These are phyloP conservation scores for Raffaelea ambrosiae DNA, from an alignment of 2,329 filamentous ascomycete species.

Conservation along the genomic window DNA sequence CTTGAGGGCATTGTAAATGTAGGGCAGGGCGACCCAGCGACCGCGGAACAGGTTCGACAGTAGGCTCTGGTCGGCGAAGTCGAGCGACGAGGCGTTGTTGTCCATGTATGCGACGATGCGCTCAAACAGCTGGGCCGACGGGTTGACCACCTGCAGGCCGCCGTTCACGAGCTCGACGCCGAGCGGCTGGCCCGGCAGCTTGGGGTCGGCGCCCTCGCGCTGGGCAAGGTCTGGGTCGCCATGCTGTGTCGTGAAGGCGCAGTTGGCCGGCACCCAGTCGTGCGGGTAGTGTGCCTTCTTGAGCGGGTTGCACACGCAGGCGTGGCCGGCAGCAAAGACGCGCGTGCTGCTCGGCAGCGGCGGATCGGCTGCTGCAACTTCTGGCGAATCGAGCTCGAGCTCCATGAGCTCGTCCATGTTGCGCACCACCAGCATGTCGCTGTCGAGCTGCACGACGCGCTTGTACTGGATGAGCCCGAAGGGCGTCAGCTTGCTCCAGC, in stretches of 20 bases:
- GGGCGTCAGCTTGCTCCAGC: slow-evolving; percentile 78
- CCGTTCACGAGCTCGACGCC: slow-evolving; percentile 46
- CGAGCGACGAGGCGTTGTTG: slow-evolving; percentile 32
- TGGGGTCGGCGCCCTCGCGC: slow-evolving; percentile 32
- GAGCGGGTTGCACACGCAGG: slow-evolving; percentile 79
- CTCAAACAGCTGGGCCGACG: slow-evolving; percentile 35
- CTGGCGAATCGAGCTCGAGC: slow-evolving; percentile 43
- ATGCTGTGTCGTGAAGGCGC: slow-evolving; percentile 42
- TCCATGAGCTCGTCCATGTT: slow-evolving; percentile 95
- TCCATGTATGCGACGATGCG: slow-evolving; percentile 45
- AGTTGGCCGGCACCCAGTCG: slow-evolving; percentile 54
- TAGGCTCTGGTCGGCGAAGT: slow-evolving; percentile 53
- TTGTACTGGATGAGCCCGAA: slow-evolving; percentile 71
- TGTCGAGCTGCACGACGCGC: slow-evolving; percentile 75
- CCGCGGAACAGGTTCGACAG: slow-evolving; percentile 45
- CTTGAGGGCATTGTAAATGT: slow-evolving; percentile 56
- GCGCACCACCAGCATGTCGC: slow-evolving; percentile 72
- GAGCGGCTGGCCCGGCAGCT: slow-evolving; percentile 19
- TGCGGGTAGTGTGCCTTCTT: slow-evolving; percentile 69
- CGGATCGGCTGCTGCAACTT: slow-evolving; percentile 10
- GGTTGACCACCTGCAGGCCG: slow-evolving; percentile 49
- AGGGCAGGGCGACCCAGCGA: slow-evolving; percentile 50
- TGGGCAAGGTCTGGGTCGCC: slow-evolving; percentile 36
- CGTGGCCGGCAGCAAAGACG: slow-evolving; percentile 77
- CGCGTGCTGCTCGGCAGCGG: slow-evolving; percentile 33